Base-by-base conservation (phyloP, 2,329 filamentous ascomycete species). In the Stylonectria norvegica region DNA sequence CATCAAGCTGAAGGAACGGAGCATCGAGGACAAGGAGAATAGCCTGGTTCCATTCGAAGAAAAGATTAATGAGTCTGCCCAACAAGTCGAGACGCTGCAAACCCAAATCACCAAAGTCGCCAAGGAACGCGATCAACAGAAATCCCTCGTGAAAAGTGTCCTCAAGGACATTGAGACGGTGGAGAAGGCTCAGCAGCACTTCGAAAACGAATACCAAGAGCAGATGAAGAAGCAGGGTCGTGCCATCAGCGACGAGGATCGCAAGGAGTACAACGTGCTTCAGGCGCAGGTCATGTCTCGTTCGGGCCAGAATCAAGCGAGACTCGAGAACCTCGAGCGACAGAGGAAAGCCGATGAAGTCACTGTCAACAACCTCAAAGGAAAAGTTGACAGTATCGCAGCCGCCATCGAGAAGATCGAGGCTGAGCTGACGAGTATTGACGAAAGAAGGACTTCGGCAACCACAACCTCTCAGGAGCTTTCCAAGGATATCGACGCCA, bases 331-430 rank as follows among this genome's bases (percentile, higher is more conserved):
- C 48, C 77, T 96, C n/a, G 78, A 81, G 41, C 88, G 90, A 16
- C 89, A 96, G 59, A 76, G 89, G 46, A 95, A 91, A 66, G 93
- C 89, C 0, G 90, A 97, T 57, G 85, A 91, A 47, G 89, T 94
- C 44, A 93, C 89, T 0, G 86, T 91, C 45, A 91, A 87, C 57
- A 95, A 86, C 49, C 72, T 97, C 48, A 90, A 86, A 64, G 86
- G 87, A 58, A 95, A 89, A 61, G 83, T 96, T 20, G 89, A 95
- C 50, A 82, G 76, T 39, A 81, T 84, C 12, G 76, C 93, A 48
- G 83, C 82, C 54, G 79, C 85, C 23, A 75, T 87, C 10, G 79
- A 86, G 47, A 89, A 85, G 49, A 71, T 93, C 4, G 80, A 88
- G 46, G 73, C 76, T 4, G 89, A 96, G 47, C 69, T 89, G 12